Evolutionary conservation across 768 basidiomycete species (phyloP).

Genomic region (Hortiboletus campestris): DNA sequence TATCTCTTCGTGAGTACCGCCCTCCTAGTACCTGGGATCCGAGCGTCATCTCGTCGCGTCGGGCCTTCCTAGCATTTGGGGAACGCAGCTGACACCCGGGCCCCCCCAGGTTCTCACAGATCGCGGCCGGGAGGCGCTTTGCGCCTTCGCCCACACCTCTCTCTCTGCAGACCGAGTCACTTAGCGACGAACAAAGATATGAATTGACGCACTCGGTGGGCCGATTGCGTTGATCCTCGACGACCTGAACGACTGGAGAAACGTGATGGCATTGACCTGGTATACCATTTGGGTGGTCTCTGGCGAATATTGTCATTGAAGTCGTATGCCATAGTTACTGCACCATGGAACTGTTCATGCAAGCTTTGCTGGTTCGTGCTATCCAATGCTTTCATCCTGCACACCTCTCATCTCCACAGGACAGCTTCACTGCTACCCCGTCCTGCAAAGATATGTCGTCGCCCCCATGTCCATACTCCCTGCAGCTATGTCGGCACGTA

Average conservation of each 20-base stretch:
- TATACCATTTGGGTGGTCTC: slow-evolving; percentile 2
- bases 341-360: slow-evolving; percentile 32
- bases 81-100: too few species aligned
- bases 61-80: too few species aligned
- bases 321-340: slow-evolving; percentile 17
- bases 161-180: too few species aligned
- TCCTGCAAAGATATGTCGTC: slow-evolving; percentile 14
- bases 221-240: slow-evolving; percentile 13
- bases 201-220: slow-evolving; percentile 23
- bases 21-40: too few species aligned
- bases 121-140: too few species aligned
- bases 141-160: too few species aligned
- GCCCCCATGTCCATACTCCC: slow-evolving; percentile 14
- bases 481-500: slow-evolving; percentile 16
- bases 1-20: too few species aligned
- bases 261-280: slow-evolving; percentile 19
- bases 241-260: slow-evolving; percentile 17
- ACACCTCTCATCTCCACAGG: background rate
- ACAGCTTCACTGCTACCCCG: slow-evolving; percentile 19
- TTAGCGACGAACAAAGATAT: too few species aligned
- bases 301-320: background rate
- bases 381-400: background rate
- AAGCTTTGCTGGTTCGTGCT: slow-evolving; percentile 18
- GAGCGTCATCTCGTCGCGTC: too few species aligned
- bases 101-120: too few species aligned